Conservation (phyloP, 2,329 filamentous ascomycete species). For the Epichloe amarillans region DNA sequence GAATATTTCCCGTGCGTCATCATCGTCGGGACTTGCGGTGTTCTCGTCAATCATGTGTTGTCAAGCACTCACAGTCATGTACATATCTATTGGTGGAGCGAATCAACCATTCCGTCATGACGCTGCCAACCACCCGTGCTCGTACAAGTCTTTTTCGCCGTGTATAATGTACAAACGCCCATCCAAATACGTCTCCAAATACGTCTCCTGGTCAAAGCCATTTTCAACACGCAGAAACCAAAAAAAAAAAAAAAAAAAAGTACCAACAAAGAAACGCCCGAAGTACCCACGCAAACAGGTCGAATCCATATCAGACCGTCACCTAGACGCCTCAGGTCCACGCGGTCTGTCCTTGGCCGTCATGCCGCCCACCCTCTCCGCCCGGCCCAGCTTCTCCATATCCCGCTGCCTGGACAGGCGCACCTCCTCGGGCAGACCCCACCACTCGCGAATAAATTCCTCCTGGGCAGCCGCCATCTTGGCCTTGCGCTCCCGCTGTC, state of each 20-base stretch:
- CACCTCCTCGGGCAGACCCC: constrained; percentile 47
- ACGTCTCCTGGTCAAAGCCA: not conserved
- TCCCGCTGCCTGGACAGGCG: constrained; percentile 34
- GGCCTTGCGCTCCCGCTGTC: constrained; percentile 51
- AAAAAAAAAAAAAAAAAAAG: not conserved
- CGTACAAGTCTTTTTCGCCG: not conserved
- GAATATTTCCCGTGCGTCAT: not conserved
- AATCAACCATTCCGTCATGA: not conserved
- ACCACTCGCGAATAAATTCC: constrained; percentile 53
- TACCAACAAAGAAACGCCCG: not conserved
- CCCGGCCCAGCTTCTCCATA: constrained; percentile 35
- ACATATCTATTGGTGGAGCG: not conserved
- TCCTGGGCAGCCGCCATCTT: constrained; percentile 48
- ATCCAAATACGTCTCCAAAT: not conserved
- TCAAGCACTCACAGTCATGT: too few species aligned
- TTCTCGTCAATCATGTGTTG: too few species aligned
- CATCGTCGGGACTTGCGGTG: too few species aligned
- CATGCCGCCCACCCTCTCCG: constrained; percentile 43
- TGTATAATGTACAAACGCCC: not conserved
- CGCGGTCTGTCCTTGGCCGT: constrained; percentile 22
- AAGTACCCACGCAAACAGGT: not conserved
- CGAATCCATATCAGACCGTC: not conserved
- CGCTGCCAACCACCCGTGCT: not conserved
- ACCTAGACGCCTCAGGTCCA: constrained; percentile 2
- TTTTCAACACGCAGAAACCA: not conserved